Base-by-base conservation (phyloP, 768 basidiomycete species). In the Suillus ampliporus region DNA sequence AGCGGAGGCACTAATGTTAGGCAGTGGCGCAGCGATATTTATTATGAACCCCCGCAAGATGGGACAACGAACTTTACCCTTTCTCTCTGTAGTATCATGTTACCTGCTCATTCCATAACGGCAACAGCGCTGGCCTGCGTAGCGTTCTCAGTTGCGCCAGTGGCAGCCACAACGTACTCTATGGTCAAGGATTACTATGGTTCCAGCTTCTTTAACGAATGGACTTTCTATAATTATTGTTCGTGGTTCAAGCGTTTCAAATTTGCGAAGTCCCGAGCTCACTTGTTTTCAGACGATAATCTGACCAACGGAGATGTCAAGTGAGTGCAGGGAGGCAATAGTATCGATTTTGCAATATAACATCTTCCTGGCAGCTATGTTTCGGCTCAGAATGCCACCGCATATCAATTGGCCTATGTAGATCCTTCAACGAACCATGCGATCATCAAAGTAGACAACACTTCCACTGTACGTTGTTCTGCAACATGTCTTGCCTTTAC, bases 371-470 rank as follows among this genome's bases (percentile, higher is more conserved):
- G 44, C 62, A 86, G 85, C 48, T 89, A 83, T 67, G 77, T 86
- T 46, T 83, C 82, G 1, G 72, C 71, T 13, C 63, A 69, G 54
- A 76, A 76, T 15, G 88, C 84, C 4, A 70, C 76, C 38, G 76
- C 82, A 7, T 74, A 81, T 41, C 74, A 83, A 61, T 84, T 91
- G 40, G 83, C 88, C 2, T 90, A 82, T 68, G 82, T 90, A 47
- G 88, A 92, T 65, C 31, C 80, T 9, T 65, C 78, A 19, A 88
- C 89, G 4, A 88, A 87, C 15, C 89, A 89, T 64, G 91, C 90
- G 2, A 85, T 93, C 68, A 89, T 93, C 70, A 85, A 83, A 68
- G 90, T 92, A 14, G 91, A 92, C 76, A 91, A 92, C 71, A 84
- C 82, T 34, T 80, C 87, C 1, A 78, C 69, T 1, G 83, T 90